Evolutionary conservation across 805 yeast genomes (phyloP).

Genomic region (Pichia paraexigua): DNA sequence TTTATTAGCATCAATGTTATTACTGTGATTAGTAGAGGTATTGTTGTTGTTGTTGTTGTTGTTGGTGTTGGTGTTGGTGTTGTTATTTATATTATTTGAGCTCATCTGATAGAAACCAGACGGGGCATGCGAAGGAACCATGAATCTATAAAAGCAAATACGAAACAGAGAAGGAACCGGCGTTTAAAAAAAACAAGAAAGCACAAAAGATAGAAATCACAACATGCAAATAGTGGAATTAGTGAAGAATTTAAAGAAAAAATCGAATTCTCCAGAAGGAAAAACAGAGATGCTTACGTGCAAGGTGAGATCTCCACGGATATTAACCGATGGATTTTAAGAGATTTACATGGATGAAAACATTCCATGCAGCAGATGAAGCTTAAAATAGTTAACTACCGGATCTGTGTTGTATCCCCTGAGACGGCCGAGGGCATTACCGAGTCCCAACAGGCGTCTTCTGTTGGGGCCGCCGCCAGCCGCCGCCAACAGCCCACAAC

Average conservation of each 20-base stretch:
- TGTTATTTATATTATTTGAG: not conserved
- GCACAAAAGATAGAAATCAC: too few species aligned
- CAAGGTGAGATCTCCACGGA: not conserved
- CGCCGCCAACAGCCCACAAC: too few species aligned
- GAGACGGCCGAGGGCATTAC: too few species aligned
- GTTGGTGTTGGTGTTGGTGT: not conserved
- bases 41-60: too few species aligned
- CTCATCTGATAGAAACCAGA: not conserved
- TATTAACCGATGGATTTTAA: not conserved
- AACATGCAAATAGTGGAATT: not conserved
- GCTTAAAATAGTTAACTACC: too few species aligned
- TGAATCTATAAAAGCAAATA: not conserved
- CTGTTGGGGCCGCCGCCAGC: too few species aligned
- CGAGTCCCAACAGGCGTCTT: too few species aligned
- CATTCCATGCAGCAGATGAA: too few species aligned
- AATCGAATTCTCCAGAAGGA: not conserved
- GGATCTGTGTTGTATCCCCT: too few species aligned
- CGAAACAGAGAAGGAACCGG: not conserved
- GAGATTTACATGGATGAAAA: too few species aligned
- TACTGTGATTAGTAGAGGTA: not conserved
- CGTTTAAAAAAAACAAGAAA: not conserved
- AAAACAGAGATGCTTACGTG: not conserved
- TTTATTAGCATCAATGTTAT: too few species aligned
- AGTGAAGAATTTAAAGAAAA: not conserved
- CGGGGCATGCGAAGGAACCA: not conserved